Evolutionary conservation across 129 eudicot species (phyloP).

Genomic region (Pulicaria dysenterica): DNA sequence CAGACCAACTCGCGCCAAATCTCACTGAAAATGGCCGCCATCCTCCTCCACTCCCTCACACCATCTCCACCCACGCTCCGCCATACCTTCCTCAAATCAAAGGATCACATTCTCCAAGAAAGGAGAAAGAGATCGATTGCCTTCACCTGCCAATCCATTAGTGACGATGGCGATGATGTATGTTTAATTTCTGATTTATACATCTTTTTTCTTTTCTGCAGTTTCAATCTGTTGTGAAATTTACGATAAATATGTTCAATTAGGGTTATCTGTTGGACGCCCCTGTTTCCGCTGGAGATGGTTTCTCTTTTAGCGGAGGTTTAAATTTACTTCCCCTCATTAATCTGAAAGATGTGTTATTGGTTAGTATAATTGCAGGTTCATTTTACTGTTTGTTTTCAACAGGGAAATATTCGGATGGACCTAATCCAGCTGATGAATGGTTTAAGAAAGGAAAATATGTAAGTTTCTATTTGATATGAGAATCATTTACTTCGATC

Average conservation of each 20-base stretch:
- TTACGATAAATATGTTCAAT: slow-evolving; percentile 1
- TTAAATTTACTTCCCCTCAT: slow-evolving; percentile 10
- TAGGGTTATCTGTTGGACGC: slow-evolving; percentile 82
- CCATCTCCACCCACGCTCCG: slow-evolving; percentile 23
- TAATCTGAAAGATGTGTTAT: background rate
- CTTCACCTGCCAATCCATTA: slow-evolving; percentile 50
- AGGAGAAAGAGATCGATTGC: slow-evolving; percentile 26
- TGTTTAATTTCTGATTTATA: background rate
- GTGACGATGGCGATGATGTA: slow-evolving; percentile 63
- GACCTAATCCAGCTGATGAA: slow-evolving; percentile 82
- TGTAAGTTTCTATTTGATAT: slow-evolving; percentile 39
- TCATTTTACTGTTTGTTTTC: slow-evolving; percentile 9
- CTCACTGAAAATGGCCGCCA: slow-evolving; percentile 30
- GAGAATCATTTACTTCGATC: background rate
- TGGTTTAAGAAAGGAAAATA: slow-evolving; percentile 87
- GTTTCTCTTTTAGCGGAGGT: slow-evolving; percentile 99
- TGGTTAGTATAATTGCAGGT: background rate
- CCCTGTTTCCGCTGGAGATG: slow-evolving; percentile 87
- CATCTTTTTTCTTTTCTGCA: no score
- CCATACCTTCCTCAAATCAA: slow-evolving; percentile 28
- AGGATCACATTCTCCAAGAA: slow-evolving; percentile 17
- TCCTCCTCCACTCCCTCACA: slow-evolving; percentile 33
- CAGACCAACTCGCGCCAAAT: slow-evolving; percentile 43
- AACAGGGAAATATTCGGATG: slow-evolving; percentile 86
- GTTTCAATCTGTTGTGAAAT: background rate